Percentiles rank a stretch among this genome's conserved stretches.
Conservation (phyloP, 2,329 filamentous ascomycete genomes). For the Exophiala alcalophila region DNA sequence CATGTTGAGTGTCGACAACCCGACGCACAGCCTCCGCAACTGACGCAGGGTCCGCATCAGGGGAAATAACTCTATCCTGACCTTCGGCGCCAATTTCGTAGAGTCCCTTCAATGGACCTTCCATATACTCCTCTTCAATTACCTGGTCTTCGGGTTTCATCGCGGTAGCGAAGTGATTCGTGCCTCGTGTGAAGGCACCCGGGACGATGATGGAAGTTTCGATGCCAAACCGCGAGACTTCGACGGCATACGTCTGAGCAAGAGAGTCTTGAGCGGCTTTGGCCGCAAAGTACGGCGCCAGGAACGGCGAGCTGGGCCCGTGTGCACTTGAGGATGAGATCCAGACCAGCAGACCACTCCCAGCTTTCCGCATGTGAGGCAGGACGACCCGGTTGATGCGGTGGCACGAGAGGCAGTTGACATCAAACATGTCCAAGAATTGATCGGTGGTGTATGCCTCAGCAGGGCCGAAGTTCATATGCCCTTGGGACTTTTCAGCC, state of each 20-base stretch:
- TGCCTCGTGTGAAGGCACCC: constrained; percentile 21
- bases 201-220: constrained; percentile 22
- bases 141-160: constrained; percentile 7
- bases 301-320: constrained; percentile 14
- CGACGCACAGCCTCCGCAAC: constrained; percentile 13
- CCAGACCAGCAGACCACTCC: constrained; percentile 18
- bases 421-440: constrained; percentile 17
- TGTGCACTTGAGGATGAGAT: constrained; percentile 14
- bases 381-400: constrained; percentile 18
- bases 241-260: constrained; percentile 12
- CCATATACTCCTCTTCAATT: constrained; percentile 10
- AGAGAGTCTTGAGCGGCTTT: constrained; percentile 24
- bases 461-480: constrained; percentile 23
- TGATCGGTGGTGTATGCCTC: constrained; percentile 24
- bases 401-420: constrained; percentile 20
- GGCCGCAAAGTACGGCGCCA: constrained; percentile 22
- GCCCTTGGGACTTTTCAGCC: constrained; percentile 4
- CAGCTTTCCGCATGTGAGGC: constrained; percentile 19
- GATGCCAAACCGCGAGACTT: constrained; percentile 18
- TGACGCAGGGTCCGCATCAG: constrained; percentile 7
- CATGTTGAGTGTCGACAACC: constrained; percentile 8
- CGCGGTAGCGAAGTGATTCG: constrained; percentile 18
- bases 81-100: background rate
- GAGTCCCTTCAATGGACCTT: constrained; percentile 6
- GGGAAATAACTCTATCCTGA: background rate